Conservation (phyloP, 345 rosid species). For the Turritis glabra region DNA sequence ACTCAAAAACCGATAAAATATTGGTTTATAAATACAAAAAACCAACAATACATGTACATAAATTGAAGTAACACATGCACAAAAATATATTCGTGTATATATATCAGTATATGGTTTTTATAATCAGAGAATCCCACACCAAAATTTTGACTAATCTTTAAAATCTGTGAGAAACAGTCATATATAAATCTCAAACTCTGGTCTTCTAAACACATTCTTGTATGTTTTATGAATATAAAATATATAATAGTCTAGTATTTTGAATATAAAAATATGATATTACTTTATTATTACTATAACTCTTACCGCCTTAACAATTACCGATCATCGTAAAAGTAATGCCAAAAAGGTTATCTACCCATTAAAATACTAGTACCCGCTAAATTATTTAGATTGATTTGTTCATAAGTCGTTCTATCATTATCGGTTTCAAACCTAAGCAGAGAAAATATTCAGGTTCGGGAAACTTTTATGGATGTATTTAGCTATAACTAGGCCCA, state of each 20-base stretch:
- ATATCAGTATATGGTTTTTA: not conserved
- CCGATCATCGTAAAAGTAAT: too few relatives aligned
- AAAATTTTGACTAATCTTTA: not conserved
- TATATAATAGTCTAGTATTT: too few relatives aligned
- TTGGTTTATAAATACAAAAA: not conserved
- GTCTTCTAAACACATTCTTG: not conserved
- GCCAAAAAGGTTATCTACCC: too few relatives aligned
- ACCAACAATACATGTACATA: not conserved
- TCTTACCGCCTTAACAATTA: too few relatives aligned
- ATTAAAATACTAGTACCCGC: too few relatives aligned
- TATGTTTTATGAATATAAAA: too few relatives aligned
- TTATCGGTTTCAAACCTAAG: not conserved
- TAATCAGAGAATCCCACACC: not conserved
- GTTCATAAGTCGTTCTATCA: not conserved
- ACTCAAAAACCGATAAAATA: not conserved
- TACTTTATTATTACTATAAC: not conserved
- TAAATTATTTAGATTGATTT: not conserved
- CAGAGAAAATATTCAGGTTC: not conserved
- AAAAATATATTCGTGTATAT: not conserved
- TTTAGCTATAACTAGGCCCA: not conserved
- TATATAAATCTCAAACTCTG: too few relatives aligned
- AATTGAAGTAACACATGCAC: not conserved
- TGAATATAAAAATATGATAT: too few relatives aligned
- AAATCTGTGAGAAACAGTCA: too few relatives aligned
- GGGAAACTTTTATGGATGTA: not conserved